These are phyloP conservation scores for Triglochin maritima DNA, from an alignment of 106 monocot species.

Conservation along the genomic window DNA sequence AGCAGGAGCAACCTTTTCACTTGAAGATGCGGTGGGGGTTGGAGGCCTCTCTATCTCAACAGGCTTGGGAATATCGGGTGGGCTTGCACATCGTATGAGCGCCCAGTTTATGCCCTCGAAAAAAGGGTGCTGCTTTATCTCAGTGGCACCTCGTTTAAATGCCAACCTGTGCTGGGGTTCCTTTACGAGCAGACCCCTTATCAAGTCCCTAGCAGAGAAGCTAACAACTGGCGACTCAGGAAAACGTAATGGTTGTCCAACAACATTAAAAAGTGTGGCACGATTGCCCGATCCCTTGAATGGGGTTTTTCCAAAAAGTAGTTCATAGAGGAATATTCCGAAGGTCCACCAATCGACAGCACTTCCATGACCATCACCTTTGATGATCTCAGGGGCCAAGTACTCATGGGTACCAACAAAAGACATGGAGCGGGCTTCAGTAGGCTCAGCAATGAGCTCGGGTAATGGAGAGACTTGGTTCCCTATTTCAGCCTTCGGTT, in stretches of 20 bases:
- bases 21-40: background rate
- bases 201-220: conserved; percentile 13
- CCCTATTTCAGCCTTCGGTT: conserved; percentile 1
- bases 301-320: conserved; percentile 17
- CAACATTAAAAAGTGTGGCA: conserved; percentile 16
- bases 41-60: conserved; percentile 3
- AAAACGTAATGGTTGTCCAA: conserved; percentile 12
- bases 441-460: conserved; percentile 20
- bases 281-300: conserved; percentile 21
- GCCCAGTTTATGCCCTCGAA: conserved; percentile 22
- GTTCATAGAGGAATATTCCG: conserved; percentile 18
- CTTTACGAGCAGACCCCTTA: conserved; percentile 12
- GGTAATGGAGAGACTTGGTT: conserved; percentile 13
- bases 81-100: conserved; percentile 13
- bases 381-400: conserved; percentile 17
- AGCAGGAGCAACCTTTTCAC: conserved; percentile 1
- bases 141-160: conserved; percentile 12
- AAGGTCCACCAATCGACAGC: conserved; percentile 27
- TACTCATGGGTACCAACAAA: conserved; percentile 23
- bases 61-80: conserved; percentile 11
- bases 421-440: conserved; percentile 17
- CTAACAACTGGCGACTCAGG: conserved; percentile 6
- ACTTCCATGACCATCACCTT: conserved; percentile 19
- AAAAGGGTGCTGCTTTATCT: conserved; percentile 21
- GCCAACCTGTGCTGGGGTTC: conserved; percentile 17